Evolutionary conservation across 306 rosid species (phyloP).

Genomic region (Medicago truncatula): MtrunA17r5.0-ANR NC_053045.1:42580001-42580500

Average conservation of each 20-base stretch:
- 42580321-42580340: constrained; percentile 14
- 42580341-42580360: constrained; percentile 1
- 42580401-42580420: background rate
- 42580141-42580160: background rate
- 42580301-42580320: constrained; percentile 8
- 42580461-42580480: background rate
- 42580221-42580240: background rate
- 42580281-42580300: background rate
- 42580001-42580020: background rate
- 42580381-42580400: background rate
- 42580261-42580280: background rate
- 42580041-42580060: background rate
- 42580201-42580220: background rate
- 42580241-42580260: background rate
- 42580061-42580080: background rate
- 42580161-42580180: background rate
- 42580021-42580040: background rate
- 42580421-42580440: background rate
- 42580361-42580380: constrained; percentile 10
- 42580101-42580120: constrained; percentile 2
- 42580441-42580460: background rate
- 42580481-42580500: background rate
- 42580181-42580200: background rate
- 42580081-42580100: constrained; percentile 9
- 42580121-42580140: background rate